phyloP scores from a whole-genome alignment of 768 basidiomycete species.

The Amanita inopinata region DNA sequence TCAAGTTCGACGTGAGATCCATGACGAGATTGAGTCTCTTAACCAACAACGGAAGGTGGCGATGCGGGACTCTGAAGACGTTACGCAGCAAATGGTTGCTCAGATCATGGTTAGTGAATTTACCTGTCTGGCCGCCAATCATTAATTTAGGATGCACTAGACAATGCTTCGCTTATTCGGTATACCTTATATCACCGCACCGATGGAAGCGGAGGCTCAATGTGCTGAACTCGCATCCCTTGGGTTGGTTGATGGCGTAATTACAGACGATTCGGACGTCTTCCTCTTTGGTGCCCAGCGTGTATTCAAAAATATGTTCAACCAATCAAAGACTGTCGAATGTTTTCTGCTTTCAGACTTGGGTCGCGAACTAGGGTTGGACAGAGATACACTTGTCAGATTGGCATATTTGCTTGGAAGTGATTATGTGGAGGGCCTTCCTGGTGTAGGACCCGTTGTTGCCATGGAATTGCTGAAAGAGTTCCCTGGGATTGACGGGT shows the following conservation, averaged over 20 bases:
- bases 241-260: conserved; percentile 89
- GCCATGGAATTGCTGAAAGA: conserved; percentile 94
- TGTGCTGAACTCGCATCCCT: conserved; percentile 86
- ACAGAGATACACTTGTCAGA: conserved; percentile 76
- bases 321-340: conserved; percentile 97
- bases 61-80: conserved; percentile 89
- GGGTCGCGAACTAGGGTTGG: conserved; percentile 77
- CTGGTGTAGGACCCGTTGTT: conserved; percentile 89
- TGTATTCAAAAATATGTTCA: conserved; percentile 99
- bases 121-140: background rate
- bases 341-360: conserved; percentile 85
- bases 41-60: conserved; percentile 81
- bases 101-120: conserved; percentile 59
- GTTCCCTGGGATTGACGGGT: conserved; percentile 78
- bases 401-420: conserved; percentile 93
- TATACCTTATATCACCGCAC: conserved; percentile 96
- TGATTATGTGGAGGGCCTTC: conserved; percentile 90
- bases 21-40: conserved; percentile 77
- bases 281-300: conserved; percentile 93
- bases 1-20: conserved; percentile 78
- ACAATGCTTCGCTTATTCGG: conserved; percentile 89
- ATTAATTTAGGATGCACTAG: conserved; percentile 29
- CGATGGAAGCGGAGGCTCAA: conserved; percentile 99
- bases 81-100: conserved; percentile 89
- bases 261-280: conserved; percentile 98